Base-by-base conservation (phyloP, 306 rosid species). In the Quercus alba region DNA sequence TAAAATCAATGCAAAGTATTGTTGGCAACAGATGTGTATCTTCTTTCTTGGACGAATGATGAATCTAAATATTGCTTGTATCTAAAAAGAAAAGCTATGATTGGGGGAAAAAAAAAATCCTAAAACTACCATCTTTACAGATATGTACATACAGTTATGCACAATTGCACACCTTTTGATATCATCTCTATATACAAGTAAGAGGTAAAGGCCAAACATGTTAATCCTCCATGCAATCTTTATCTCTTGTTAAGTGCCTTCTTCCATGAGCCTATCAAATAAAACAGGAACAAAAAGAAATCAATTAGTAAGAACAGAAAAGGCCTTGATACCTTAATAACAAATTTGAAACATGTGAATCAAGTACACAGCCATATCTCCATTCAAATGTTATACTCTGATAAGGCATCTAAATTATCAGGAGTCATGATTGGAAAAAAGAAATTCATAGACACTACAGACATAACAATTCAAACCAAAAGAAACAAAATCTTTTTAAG, bases 201-300 rank as follows among this genome's bases (percentile, higher is more conserved):
- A 61, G 55, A 38, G 49, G 55, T 30, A 5, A 73, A 51, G 63
- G 20, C 30, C 84, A 23, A 76, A 78, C 58, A 55, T 54, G 80
- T 38, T 79, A 70, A 28, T 63, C 46, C 74, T 73, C 75, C 68
- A 74, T 21, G 64, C 56, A 31, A 64, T 67, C 73, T 51, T 6
- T n/a, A 66, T 41, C 84, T 75, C 67, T 52, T 54, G 20, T 51
- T 33, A 5, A 66, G 44, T 33, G 52, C 69, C 80, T 66, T 35
- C 79, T 59, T 75, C 77, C 69, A 75, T 78, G 72, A 56, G 80
- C 81, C 90, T 86, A 88, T 31, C 76, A 28, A 23, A 4, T 33
- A 18, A 41, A 76, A 31, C n/a, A 71, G 14, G 64, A 21, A 63
- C 7, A 9, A 56, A 5, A 44, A 76, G 19, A 33, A 59, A 33